Conservation (phyloP, 2,329 filamentous ascomycete genomes). For the Raffaelea ambrosiae region DNA sequence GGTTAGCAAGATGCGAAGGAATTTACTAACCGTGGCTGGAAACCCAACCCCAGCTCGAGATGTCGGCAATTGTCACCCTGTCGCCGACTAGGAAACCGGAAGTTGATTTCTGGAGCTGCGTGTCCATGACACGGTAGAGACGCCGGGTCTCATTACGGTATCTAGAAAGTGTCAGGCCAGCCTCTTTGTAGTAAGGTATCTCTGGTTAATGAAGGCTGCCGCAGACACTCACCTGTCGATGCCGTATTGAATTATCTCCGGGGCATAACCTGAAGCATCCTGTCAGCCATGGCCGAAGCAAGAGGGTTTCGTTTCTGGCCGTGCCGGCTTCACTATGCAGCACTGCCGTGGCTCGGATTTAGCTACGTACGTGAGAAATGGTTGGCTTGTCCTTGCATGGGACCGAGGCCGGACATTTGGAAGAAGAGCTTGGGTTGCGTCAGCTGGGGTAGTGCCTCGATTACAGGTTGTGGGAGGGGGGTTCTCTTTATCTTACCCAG, state of each 20-base stretch:
- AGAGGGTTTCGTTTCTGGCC: no score
- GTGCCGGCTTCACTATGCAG: no score
- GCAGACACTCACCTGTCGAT: conserved; percentile 46
- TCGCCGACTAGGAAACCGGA: conserved; percentile 58
- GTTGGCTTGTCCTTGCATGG: conserved; percentile 78
- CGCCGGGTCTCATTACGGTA: conserved; percentile 80
- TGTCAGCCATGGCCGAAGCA: no score
- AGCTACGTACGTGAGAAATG: conserved; percentile 64
- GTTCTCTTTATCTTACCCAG: conserved; percentile 58
- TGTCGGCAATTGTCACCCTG: conserved; percentile 67
- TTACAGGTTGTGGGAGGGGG: neutral
- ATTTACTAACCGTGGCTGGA: conserved; percentile 37
- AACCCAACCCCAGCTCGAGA: conserved; percentile 75
- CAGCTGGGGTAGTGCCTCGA: neutral
- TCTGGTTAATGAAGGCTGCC: no score
- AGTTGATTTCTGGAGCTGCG: conserved; percentile 50
- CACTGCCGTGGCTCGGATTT: no score
- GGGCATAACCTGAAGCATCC: conserved; percentile 53
- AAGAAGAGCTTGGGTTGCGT: conserved; percentile 46
- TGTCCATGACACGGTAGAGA: conserved; percentile 70
- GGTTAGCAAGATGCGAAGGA: conserved; percentile 59
- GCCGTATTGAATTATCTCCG: conserved; percentile 74
- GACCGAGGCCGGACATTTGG: conserved; percentile 72
- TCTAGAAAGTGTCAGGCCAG: conserved; percentile 2
- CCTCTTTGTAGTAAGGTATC: no score